phyloP scores from a whole-genome alignment of 163 green algal genomes.

The Scenedesmus sp. region DNA sequence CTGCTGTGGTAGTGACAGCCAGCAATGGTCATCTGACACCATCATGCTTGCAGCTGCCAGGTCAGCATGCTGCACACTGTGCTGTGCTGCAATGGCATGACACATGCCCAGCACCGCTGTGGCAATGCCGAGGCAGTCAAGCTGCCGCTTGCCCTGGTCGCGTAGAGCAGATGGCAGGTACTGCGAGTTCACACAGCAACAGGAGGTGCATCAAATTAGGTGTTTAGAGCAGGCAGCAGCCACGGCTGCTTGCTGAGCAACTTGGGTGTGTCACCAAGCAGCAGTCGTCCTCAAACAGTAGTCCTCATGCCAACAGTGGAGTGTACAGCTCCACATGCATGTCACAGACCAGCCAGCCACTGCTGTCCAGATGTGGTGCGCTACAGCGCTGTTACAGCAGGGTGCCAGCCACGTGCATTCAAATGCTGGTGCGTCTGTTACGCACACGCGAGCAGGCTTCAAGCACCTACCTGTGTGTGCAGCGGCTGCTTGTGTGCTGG shows the following conservation, averaged over 20 bases:
- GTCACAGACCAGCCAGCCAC: background rate
- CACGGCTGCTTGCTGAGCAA: background rate
- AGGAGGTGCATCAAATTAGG: slow-evolving; percentile 15
- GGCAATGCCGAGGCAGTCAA: slow-evolving; percentile 56
- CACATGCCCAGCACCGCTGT: slow-evolving; percentile 43
- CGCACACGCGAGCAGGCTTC: background rate
- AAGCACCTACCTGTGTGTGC: slow-evolving; percentile 36
- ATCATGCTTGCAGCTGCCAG: slow-evolving; percentile 22
- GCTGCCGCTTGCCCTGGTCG: slow-evolving; percentile 1
- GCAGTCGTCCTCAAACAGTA: too few species aligned
- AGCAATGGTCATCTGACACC: slow-evolving; percentile 57
- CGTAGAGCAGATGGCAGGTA: slow-evolving; percentile 42
- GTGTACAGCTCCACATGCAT: background rate
- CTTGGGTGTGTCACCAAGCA: too few species aligned
- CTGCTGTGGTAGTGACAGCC: slow-evolving; percentile 23
- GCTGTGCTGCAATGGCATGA: background rate
- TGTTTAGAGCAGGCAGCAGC: background rate
- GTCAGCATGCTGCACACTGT: slow-evolving; percentile 25
- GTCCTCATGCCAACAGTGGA: background rate
- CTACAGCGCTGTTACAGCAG: background rate
- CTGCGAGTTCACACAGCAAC: slow-evolving; percentile 32
- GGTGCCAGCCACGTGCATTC: background rate
- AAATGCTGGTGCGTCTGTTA: background rate
- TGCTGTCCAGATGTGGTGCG: background rate
- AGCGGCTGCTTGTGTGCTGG: slow-evolving; percentile 55